Percentiles rank a stretch among this genome's conserved stretches.
These are phyloP conservation scores for Jatropha podagrica DNA, from an alignment of 441 rosid genomes.

Conservation along the genomic window DNA sequence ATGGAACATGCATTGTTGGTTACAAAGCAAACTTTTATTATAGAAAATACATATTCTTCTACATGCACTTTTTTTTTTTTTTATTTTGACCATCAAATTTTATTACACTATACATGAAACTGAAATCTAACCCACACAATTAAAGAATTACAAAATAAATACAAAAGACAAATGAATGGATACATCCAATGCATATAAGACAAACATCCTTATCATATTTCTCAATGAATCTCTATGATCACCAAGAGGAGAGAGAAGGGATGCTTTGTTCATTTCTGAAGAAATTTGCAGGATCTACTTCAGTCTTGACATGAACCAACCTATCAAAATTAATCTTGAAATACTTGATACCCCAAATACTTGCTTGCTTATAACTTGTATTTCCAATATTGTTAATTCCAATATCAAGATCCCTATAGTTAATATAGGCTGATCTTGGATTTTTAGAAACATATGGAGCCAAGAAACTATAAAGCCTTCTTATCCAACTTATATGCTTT, in stretches of 20 bases:
- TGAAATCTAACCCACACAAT: not conserved
- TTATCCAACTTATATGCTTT: conserved; percentile 32
- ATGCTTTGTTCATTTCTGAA: not conserved
- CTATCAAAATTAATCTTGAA: conserved; percentile 2
- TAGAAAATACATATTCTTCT: too few relatives aligned
- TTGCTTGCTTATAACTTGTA: conserved; percentile 9
- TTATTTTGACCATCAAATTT: not conserved
- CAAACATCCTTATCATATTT: not conserved
- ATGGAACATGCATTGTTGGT: too few relatives aligned
- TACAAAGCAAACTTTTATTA: too few relatives aligned
- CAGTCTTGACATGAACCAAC: conserved; percentile 2
- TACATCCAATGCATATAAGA: too few relatives aligned
- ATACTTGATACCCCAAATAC: not conserved
- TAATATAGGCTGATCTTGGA: conserved; percentile 51
- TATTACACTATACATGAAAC: not conserved
- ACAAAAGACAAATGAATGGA: not conserved
- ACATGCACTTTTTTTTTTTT: too few relatives aligned
- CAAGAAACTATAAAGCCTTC: conserved; percentile 42
- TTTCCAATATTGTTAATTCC: conserved; percentile 27
- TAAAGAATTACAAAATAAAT: not conserved
- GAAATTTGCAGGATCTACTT: conserved; percentile 1
- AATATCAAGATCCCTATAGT: conserved; percentile 54
- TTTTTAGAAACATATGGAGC: conserved; percentile 49
- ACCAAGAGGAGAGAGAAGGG: not conserved
- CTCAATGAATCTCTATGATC: not conserved